Base-by-base conservation (phyloP, 495 filamentous ascomycete species). In the Elaphomyces granulatus region DNA sequence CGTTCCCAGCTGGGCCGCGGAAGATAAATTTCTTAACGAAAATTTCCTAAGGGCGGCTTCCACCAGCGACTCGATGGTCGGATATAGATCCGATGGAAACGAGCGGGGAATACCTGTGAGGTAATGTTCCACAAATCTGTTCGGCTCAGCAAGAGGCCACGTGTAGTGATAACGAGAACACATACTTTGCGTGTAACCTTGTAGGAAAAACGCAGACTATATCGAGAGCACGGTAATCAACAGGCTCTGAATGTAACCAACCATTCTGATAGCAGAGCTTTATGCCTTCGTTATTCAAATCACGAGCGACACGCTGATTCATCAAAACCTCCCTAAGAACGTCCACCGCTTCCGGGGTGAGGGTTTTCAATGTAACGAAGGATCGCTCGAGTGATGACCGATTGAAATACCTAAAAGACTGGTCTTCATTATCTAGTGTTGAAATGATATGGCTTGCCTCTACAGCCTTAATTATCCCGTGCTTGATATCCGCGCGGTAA, bases 31-130 rank as follows among this genome's bases (percentile, higher is more conserved):
- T 20, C 26, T 8, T 10, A 18, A 37, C 9, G 42, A 45, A 16
- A 45, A 45, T 8, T 33, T 23, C 14, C 19, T 38, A 2, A 45
- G 16, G 18, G 36, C 37, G 8, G 26, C 37, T 19, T 38, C 36
- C 15, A 19, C 19, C 9, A 38, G 14, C 15, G 8, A 21, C 23
- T 38, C 36, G 36, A 38, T 38, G 15, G 36, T 4, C 18, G 36
- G 36, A 23, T 21, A 38, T 38, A 19, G 15, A 15, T 38, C 18
- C 15, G 37, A 30, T 19, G 39, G 44, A 30, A 41, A 43, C 19
- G 34, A 17, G 28, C 18, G 15, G 28, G 37, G 14, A 31, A 15
- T 18, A 2, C 2, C 8, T 8, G 12, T 6, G 23, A 28, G 23
- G 23, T 6, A 6, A 28, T 6, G 23, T 12, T 28, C 6, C 23